Evolutionary conservation across 2,329 filamentous ascomycete species (phyloP), one percentile per base, ranked within the genome.

Genomic region (Colletotrichum cereale): DNA sequence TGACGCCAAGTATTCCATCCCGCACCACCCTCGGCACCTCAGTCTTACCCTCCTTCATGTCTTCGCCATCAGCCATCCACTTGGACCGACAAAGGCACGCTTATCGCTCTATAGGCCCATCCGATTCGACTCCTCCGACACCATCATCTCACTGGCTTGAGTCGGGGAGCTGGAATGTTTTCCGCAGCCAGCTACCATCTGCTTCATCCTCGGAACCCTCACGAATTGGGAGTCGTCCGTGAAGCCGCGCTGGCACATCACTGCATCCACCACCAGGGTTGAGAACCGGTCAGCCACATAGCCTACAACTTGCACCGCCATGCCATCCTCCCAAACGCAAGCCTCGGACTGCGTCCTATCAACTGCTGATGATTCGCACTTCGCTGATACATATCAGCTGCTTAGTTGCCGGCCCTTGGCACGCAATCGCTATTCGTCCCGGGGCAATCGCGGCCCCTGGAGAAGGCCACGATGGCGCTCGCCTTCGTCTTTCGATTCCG

Each of bases 221-320:
- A 31, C 68, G 47, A 71, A 71, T 71, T 71, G 68, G 68, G 52
- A 63, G 12, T 34, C 58, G 38, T 34, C 65, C 68, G 65, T 26
- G 58, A 53, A 63, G 58, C 68, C 68, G 65, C 68, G 65, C 18
- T 65, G 42, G 42, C 42, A 55, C 68, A 63, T 36, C 64, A 26
- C 44, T 26, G 57, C 65, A 40, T 34, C 58, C 18, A 18, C 52
- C 68, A 48, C 36, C 34, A 58, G 58, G 50, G 62, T 29, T 26
- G 21, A 40, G 29, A 50, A 52, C 26, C 48, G 57, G 63, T 40
- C 67, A 52, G 63, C 66, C 63, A 62, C 67, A 66, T 42, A 71
- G 62, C 34, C 53, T 55, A 42, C 42, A 58, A 50, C 7, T 34
- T 62, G 7, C 53, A 58, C 26, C 61, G 60, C 38, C 60, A 64